These are phyloP conservation scores for Epichloe uncinata DNA, from an alignment of 2,329 filamentous ascomycete species.

Conservation along the genomic window DNA sequence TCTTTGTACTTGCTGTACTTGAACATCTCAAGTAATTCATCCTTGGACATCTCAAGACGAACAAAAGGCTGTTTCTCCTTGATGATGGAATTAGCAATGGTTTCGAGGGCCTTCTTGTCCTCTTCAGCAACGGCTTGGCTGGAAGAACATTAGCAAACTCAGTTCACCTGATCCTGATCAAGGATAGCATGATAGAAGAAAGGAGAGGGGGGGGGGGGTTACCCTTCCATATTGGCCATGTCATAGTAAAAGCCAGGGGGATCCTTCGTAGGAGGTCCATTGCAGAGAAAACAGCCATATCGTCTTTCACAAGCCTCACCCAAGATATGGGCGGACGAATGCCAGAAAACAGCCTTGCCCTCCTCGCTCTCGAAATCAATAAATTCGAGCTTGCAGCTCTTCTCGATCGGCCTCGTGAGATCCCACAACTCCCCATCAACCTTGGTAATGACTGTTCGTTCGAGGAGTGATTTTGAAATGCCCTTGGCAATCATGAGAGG, in stretches of 20 bases:
- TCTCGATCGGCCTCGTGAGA: slow-evolving; percentile 77
- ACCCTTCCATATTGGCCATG: slow-evolving; percentile 52
- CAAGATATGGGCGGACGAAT: slow-evolving; percentile 90
- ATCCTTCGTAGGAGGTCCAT: slow-evolving; percentile 81
- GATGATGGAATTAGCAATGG: slow-evolving; percentile 67
- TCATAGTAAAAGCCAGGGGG: slow-evolving; percentile 83
- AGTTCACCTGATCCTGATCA: not conserved
- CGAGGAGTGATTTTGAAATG: slow-evolving; percentile 75
- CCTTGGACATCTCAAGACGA: slow-evolving; percentile 77
- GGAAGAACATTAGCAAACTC: slow-evolving; percentile 28
- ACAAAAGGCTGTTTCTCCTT: slow-evolving; percentile 97
- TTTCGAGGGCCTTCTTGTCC: slow-evolving; percentile 80
- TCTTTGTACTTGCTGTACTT: slow-evolving; percentile 97
- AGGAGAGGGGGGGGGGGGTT: slow-evolving; percentile 2
- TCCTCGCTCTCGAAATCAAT: slow-evolving; percentile 57
- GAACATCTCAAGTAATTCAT: slow-evolving; percentile 88
- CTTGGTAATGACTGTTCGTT: slow-evolving; percentile 75
- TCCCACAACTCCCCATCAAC: slow-evolving; percentile 86
- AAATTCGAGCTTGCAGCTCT: slow-evolving; percentile 71
- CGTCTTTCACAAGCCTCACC: slow-evolving; percentile 85
- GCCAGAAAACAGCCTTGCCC: slow-evolving; percentile 92
- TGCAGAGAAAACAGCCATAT: slow-evolving; percentile 84
- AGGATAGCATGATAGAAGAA: not conserved
- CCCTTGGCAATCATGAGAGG: slow-evolving; percentile 63
- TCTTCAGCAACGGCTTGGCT: slow-evolving; percentile 57